phyloP scores from a whole-genome alignment of 495 filamentous ascomycete species.

The Parathielavia hyrcaniae region DNA sequence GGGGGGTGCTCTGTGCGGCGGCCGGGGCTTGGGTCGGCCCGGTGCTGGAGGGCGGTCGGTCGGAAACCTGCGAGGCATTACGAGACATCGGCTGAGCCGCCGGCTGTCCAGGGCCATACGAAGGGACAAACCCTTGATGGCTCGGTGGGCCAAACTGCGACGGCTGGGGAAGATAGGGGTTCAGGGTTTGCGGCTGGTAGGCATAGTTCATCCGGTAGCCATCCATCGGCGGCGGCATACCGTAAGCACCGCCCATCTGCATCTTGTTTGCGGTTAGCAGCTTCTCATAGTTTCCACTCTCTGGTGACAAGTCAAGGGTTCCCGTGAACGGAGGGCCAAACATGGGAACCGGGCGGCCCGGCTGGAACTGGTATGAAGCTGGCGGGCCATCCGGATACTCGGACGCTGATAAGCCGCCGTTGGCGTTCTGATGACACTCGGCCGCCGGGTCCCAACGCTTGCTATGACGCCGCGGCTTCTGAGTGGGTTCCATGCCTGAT shows the following conservation, averaged over 20 bases:
- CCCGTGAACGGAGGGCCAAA: conserved; percentile 35
- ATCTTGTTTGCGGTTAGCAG: conserved; percentile 59
- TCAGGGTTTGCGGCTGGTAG: conserved; percentile 29
- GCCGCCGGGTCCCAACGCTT: conserved; percentile 36
- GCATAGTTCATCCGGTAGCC: conserved; percentile 27
- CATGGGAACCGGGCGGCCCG: conserved; percentile 31
- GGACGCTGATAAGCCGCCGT: conserved; percentile 19
- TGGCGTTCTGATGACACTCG: conserved; percentile 22
- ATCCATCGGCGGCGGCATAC: conserved; percentile 26
- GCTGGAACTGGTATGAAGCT: conserved; percentile 25
- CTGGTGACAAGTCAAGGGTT: conserved; percentile 57
- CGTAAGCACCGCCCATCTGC: conserved; percentile 46
- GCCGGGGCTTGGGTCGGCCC: conserved; percentile 51
- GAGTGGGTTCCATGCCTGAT: conserved; percentile 23
- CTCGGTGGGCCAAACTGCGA: conserved; percentile 39
- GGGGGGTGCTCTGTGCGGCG: conserved; percentile 41
- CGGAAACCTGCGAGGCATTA: conserved; percentile 71
- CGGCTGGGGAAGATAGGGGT: conserved; percentile 46
- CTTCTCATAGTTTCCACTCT: conserved; percentile 63
- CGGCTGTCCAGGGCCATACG: conserved; percentile 38
- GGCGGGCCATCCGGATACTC: conserved; percentile 27
- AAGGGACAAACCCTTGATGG: conserved; percentile 42
- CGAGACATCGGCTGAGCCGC: conserved; percentile 69
- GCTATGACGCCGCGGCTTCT: conserved; percentile 36
- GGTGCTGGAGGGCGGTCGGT: conserved; percentile 74